phyloP scores from a whole-genome alignment of 2,329 filamentous ascomycete species.

The Ceratocystis harringtonii region DNA sequence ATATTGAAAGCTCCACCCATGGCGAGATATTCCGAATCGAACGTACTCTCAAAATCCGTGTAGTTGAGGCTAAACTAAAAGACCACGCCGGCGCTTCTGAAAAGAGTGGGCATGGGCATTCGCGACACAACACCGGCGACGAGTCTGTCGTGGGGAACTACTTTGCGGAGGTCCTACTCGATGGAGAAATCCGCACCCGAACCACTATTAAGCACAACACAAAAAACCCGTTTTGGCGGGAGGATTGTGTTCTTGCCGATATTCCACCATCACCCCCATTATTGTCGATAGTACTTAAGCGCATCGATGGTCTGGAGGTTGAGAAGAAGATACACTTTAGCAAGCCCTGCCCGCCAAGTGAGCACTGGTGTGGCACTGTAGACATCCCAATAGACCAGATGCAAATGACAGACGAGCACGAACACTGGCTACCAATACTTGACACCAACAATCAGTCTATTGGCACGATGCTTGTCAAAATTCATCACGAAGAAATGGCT shows the following conservation, averaged over 20 bases:
- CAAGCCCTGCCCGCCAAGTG: conserved; percentile 26
- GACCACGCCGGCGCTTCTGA: conserved; percentile 19
- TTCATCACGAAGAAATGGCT: conserved; percentile 75
- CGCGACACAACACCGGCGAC: conserved; percentile 26
- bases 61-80: conserved; percentile 49
- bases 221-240: conserved; percentile 66
- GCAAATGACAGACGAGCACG: conserved; percentile 60
- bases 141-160: conserved; percentile 47
- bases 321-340: conserved; percentile 15
- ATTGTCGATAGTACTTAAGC: conserved; percentile 57
- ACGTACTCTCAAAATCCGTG: conserved; percentile 42
- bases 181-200: conserved; percentile 62
- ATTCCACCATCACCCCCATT: conserved; percentile 54
- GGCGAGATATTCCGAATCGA: conserved; percentile 44
- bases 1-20: conserved; percentile 28
- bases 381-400: conserved; percentile 69
- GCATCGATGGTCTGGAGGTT: conserved; percentile 34
- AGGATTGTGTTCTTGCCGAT: conserved; percentile 64
- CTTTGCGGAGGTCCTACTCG: conserved; percentile 62
- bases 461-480: conserved; percentile 70
- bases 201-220: conserved; percentile 58
- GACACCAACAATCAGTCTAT: conserved; percentile 63
- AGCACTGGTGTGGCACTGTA: conserved; percentile 53
- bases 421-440: conserved; percentile 75
- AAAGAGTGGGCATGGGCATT: neutral